These are phyloP conservation scores for Zygoascus bituminiphila DNA, from an alignment of 805 yeast genomes.

Conservation along the genomic window DNA sequence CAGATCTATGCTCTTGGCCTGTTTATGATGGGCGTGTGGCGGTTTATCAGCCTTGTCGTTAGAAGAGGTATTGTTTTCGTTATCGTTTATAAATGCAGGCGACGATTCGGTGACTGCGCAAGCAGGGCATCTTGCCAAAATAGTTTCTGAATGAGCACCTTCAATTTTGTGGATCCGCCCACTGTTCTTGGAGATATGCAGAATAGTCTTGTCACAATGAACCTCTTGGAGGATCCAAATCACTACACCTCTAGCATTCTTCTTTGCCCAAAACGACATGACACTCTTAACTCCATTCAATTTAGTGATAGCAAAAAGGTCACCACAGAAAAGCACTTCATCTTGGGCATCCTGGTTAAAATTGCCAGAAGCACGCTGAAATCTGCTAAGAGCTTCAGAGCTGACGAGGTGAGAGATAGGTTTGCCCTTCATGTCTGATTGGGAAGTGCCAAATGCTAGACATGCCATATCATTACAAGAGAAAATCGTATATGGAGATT, in stretches of 20 bases:
- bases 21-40: neutral
- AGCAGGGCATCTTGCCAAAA: neutral
- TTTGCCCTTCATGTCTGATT: conserved; percentile 49
- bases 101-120: neutral
- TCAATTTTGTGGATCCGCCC: conserved; percentile 4
- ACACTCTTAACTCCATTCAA: conserved; percentile 61
- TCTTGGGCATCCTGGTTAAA: neutral
- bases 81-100: neutral
- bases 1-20: neutral
- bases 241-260: conserved; percentile 46
- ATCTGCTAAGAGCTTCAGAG: neutral
- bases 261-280: conserved; percentile 88
- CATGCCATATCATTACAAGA: conserved; percentile 90
- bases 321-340: conserved; percentile 45
- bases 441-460: conserved; percentile 73
- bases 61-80: neutral
- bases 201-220: conserved; percentile 30
- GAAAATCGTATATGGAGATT: conserved; percentile 68
- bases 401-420: conserved; percentile 59
- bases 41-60: neutral
- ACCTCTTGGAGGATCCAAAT: conserved; percentile 86
- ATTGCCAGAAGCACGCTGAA: neutral
- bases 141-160: conserved; percentile 9
- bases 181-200: conserved; percentile 5
- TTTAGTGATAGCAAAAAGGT: conserved; percentile 69